Conservation (phyloP, 768 basidiomycete genomes). For the Grammothele lineata region DNA sequence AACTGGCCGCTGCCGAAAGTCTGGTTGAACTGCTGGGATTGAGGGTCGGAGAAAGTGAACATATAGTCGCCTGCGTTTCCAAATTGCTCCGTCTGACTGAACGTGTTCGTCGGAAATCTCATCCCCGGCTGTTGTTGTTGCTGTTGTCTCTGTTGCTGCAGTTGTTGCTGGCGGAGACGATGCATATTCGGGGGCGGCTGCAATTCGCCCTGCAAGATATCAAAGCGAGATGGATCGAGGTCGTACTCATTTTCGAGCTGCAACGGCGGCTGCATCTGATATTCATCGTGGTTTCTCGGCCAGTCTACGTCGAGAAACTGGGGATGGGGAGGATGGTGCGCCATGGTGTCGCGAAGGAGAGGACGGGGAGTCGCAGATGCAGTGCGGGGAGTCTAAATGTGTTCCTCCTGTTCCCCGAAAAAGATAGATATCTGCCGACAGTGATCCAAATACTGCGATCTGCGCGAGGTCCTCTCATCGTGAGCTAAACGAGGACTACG, state of each 20-base stretch:
- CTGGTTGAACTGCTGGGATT: background rate
- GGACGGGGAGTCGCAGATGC: too few species aligned
- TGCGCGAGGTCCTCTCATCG: too few species aligned
- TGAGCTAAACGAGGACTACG: too few species aligned
- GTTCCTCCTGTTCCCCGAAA: too few species aligned
- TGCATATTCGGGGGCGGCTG: slow-evolving; percentile 1
- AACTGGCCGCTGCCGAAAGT: background rate
- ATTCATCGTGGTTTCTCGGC: slow-evolving; percentile 5
- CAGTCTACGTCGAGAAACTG: slow-evolving; percentile 15
- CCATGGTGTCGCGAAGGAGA: background rate
- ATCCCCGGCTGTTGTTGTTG: slow-evolving; percentile 1
- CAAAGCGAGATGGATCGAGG: slow-evolving; percentile 18
- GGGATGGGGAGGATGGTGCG: slow-evolving; percentile 15
- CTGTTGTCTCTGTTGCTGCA: background rate
- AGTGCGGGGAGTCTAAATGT: too few species aligned
- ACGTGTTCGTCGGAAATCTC: background rate
- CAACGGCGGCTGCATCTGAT: slow-evolving; percentile 3
- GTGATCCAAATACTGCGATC: too few species aligned
- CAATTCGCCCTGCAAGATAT: slow-evolving; percentile 15
- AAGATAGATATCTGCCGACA: too few species aligned
- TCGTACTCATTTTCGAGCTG: slow-evolving; percentile 22
- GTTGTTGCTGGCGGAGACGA: slow-evolving; percentile 4
- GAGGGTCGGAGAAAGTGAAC: slow-evolving; percentile 1
- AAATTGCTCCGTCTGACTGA: background rate
- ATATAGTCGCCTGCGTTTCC: slow-evolving; percentile 1